phyloP scores from a whole-genome alignment of 257 asterid species.

The Fraxinus americana region DNA sequence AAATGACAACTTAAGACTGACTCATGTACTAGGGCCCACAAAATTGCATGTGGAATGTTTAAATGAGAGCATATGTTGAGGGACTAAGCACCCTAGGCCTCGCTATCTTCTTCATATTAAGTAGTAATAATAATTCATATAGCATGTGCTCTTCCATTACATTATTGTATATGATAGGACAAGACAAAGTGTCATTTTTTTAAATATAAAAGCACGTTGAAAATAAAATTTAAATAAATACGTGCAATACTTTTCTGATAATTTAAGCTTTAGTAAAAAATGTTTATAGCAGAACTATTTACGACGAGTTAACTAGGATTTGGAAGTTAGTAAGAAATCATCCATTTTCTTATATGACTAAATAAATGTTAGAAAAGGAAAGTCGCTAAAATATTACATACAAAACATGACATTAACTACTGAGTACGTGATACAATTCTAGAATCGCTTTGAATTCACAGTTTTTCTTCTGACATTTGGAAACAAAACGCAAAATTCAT shows the following conservation, averaged over 20 bases:
- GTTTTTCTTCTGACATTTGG: background rate
- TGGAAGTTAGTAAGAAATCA: too few relatives aligned
- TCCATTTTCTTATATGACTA: too few relatives aligned
- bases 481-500: background rate
- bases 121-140: constrained; percentile 12
- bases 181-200: background rate
- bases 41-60: constrained; percentile 38
- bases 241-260: too few relatives aligned
- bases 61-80: constrained; percentile 19
- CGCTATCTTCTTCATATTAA: constrained; percentile 21
- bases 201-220: too few relatives aligned
- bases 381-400: background rate
- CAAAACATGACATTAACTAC: background rate
- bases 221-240: too few relatives aligned
- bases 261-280: too few relatives aligned
- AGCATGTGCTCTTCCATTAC: constrained; percentile 15
- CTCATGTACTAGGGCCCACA: constrained; percentile 3
- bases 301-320: background rate
- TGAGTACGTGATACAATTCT: background rate
- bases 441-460: background rate
- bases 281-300: too few relatives aligned
- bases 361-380: background rate
- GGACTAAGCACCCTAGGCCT: constrained; percentile 13
- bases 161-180: background rate
- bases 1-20: constrained; percentile 16